phyloP scores from a whole-genome alignment of 768 basidiomycete genomes.

The Pholiota microspora region DNA sequence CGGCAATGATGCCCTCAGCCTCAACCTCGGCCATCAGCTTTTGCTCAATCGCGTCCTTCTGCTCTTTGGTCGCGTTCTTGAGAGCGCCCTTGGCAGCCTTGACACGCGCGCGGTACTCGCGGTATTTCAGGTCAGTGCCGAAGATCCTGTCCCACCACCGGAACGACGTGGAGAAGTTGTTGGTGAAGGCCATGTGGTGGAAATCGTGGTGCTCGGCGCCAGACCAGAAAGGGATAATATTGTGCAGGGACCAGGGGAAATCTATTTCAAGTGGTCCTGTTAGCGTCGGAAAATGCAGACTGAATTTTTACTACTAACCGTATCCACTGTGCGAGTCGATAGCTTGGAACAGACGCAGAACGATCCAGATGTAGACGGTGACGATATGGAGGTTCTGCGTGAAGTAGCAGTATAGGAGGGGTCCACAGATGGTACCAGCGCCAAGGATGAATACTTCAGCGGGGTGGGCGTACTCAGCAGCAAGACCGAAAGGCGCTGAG shows the following conservation, averaged over 20 bases:
- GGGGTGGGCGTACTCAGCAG: slow-evolving; percentile 97
- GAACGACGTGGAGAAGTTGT: slow-evolving; percentile 94
- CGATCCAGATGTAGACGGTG: slow-evolving; percentile 93
- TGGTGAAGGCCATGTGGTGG: slow-evolving; percentile 96
- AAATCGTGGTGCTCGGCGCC: slow-evolving; percentile 98
- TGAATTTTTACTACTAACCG: slow-evolving; percentile 43
- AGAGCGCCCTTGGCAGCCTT: slow-evolving; percentile 55
- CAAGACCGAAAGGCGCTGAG: slow-evolving; percentile 94
- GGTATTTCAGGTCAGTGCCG: slow-evolving; percentile 91
- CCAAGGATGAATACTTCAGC: slow-evolving; percentile 95
- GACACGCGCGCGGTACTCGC: slow-evolving; percentile 69
- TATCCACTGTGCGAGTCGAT: slow-evolving; percentile 97
- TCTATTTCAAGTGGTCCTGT: slow-evolving; percentile 39
- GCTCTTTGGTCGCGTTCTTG: slow-evolving; percentile 52
- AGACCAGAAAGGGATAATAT: slow-evolving; percentile 94
- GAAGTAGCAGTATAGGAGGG: slow-evolving; percentile 81
- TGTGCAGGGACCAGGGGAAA: slow-evolving; percentile 96
- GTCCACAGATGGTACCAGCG: slow-evolving; percentile 85
- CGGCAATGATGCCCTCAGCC: slow-evolving; percentile 68
- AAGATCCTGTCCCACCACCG: slow-evolving; percentile 89
- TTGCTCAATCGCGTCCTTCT: slow-evolving; percentile 55
- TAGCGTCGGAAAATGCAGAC: not conserved
- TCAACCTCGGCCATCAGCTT: slow-evolving; percentile 69
- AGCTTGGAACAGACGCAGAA: slow-evolving; percentile 92
- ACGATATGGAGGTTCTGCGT: slow-evolving; percentile 81